These are phyloP conservation scores for Russula vinacea DNA, from an alignment of 768 basidiomycete genomes.

Conservation along the genomic window DNA sequence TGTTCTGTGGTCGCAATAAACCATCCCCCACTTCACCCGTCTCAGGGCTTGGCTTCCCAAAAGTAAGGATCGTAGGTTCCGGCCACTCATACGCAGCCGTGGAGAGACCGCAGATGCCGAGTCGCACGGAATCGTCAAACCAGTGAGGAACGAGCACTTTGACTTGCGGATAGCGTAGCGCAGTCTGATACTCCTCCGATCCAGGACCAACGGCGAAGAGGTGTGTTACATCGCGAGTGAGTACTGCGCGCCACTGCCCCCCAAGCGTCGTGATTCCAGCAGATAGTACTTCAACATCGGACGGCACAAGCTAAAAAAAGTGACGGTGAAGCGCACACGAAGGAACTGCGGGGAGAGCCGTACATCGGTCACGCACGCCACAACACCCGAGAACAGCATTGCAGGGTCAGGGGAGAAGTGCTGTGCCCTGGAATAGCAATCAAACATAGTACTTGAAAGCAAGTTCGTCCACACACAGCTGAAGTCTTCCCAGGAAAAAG, in stretches of 20 bases:
- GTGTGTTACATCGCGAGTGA: constrained; percentile 86
- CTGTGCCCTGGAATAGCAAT: constrained; percentile 27
- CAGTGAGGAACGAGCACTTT: constrained; percentile 83
- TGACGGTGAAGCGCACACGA: neutral
- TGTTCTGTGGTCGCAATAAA: constrained; percentile 36
- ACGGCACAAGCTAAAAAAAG: constrained; percentile 46
- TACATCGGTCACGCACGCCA: constrained; percentile 69
- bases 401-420: constrained; percentile 75
- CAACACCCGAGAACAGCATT: constrained; percentile 79
- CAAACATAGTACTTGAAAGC: neutral
- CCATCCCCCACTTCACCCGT: constrained; percentile 32
- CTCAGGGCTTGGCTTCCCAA: constrained; percentile 31
- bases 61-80: constrained; percentile 52
- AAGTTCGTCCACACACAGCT: constrained; percentile 18
- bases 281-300: constrained; percentile 70
- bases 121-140: constrained; percentile 77
- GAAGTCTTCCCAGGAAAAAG: constrained; percentile 24
- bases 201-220: constrained; percentile 59
- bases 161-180: constrained; percentile 59
- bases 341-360: constrained; percentile 27
- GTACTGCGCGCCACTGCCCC: constrained; percentile 72
- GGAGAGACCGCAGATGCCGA: constrained; percentile 47
- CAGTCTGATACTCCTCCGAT: constrained; percentile 46
- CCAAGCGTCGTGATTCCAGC: constrained; percentile 73
- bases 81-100: constrained; percentile 70